Percentiles rank a stretch among this genome's conserved stretches.
phyloP scores from a whole-genome alignment of 768 basidiomycete species.

The Psilocybe sp. region DNA sequence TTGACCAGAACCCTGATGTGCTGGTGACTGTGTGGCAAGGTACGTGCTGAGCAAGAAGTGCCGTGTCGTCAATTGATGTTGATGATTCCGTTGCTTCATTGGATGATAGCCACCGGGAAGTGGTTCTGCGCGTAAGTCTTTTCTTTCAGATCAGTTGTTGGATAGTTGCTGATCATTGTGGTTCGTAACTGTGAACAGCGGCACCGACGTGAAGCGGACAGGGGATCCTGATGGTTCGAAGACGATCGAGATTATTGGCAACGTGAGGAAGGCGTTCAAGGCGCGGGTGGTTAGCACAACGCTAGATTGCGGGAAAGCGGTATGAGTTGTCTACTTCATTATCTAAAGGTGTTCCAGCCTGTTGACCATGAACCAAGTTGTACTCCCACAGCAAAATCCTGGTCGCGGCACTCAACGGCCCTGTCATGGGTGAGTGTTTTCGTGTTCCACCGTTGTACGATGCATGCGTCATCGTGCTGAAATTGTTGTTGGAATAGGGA shows the following conservation, averaged over 20 bases:
- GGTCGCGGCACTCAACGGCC: conserved; percentile 71
- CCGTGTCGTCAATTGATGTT: neutral
- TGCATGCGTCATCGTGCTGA: no score
- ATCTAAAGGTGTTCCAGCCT: neutral
- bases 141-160: no score
- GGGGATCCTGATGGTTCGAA: conserved; percentile 6
- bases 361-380: conserved; percentile 35
- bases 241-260: conserved; percentile 14
- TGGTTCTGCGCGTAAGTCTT: conserved; percentile 72
- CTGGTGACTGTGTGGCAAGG: conserved; percentile 70
- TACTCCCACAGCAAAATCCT: conserved; percentile 68
- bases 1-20: conserved; percentile 60
- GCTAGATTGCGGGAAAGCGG: conserved; percentile 64
- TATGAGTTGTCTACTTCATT: conserved; percentile 24
- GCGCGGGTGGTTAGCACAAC: conserved; percentile 46
- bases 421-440: conserved; percentile 58
- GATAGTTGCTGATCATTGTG: neutral
- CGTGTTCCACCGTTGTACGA: no score
- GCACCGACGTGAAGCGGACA: conserved; percentile 51
- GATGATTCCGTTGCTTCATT: neutral
- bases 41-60: conserved; percentile 13
- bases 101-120: conserved; percentile 49
- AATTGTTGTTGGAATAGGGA: no score
- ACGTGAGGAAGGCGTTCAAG: conserved; percentile 46
- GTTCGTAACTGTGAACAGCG: conserved; percentile 31